These are phyloP conservation scores for Fusarium stilboides DNA, from an alignment of 2,329 filamentous ascomycete genomes.

Conservation along the genomic window DNA sequence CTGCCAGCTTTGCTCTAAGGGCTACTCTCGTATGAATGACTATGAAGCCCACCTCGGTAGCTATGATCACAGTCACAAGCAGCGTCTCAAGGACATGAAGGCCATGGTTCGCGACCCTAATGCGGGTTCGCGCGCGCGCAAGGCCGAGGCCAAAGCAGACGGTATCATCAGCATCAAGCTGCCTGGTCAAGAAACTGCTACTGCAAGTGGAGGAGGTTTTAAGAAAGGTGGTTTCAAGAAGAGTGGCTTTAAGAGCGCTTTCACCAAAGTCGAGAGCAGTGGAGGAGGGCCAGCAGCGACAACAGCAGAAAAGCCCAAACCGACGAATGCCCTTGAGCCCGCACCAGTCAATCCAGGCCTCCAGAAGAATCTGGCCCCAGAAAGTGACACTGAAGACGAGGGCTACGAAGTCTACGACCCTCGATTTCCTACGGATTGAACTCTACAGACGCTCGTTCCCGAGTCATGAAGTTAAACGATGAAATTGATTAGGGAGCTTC, in stretches of 20 bases:
- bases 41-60: conserved; percentile 95
- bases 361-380: conserved; percentile 52
- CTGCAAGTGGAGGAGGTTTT: conserved; percentile 64
- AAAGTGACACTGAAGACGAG: conserved; percentile 79
- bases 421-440: conserved; percentile 72
- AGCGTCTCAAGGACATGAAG: conserved; percentile 90
- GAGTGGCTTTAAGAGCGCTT: conserved; percentile 85
- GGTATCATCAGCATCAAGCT: conserved; percentile 79
- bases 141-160: conserved; percentile 79
- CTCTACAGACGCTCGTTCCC: neutral
- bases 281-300: conserved; percentile 56
- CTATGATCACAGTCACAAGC: conserved; percentile 96
- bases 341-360: conserved; percentile 40
- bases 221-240: conserved; percentile 85
- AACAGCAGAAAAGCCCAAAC: conserved; percentile 59
- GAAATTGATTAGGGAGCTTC: conserved; percentile 5
- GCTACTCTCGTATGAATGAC: conserved; percentile 94
- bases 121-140: conserved; percentile 75
- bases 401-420: conserved; percentile 79
- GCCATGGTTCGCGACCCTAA: conserved; percentile 82
- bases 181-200: conserved; percentile 54
- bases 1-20: conserved; percentile 91
- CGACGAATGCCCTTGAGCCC: conserved; percentile 40
- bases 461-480: neutral
- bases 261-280: conserved; percentile 67